Base-by-base conservation (phyloP, 495 filamentous ascomycete species). In the Trichodelitschia bisporula region DNA sequence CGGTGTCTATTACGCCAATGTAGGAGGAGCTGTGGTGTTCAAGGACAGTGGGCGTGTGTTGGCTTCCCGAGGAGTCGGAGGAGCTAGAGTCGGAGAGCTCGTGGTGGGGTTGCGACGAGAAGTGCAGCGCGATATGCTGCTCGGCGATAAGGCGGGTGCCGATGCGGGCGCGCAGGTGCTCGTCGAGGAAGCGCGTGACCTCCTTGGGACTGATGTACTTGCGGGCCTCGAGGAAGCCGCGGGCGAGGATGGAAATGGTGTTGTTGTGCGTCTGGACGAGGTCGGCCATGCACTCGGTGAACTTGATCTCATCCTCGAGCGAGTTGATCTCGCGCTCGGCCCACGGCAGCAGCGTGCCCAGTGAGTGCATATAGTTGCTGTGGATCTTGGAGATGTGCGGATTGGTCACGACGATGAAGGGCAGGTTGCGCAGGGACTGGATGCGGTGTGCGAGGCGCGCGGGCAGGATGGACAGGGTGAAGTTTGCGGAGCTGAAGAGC, bases 1-100 rank as follows among this genome's bases (percentile, higher is more conserved):
- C 71, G 0, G 86, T 95, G 55, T 97, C 86, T 36, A 97, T 93
- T 6, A 91, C 82, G n/a, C 86, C 86, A 36, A 92, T 89, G 45
- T 82, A 92, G 10, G 15, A 19, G 8, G 29, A 31, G 5, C n/a
- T 20, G 5, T 17, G 23, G 10, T 4, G 9, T 21, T 19, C 13
- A n/a, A n/a, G n/a, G n/a, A n/a, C n/a, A n/a, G n/a, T n/a, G n/a
- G n/a, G n/a, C 19, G n/a, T 6, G n/a, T 24, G 21, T 24, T 24
- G 21, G 27, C n/a, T 13, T 29, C 14, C n/a, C 6, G 6, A 13
- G 11, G 6, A 6, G 21, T 27, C 19, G n/a, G 31, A 20, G 6
- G n/a, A 16, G 6, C 9, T 6, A 6, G 15, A 16, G 27, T 5
- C 5, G 10, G 29, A 9, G 8, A 54, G 56, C 31, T 65, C 59